A percentile compares a stretch with the other conserved stretches of the same genome.
Evolutionary conservation across 768 basidiomycete genomes (phyloP).

Genomic region (Leccinum sublutescens): DNA sequence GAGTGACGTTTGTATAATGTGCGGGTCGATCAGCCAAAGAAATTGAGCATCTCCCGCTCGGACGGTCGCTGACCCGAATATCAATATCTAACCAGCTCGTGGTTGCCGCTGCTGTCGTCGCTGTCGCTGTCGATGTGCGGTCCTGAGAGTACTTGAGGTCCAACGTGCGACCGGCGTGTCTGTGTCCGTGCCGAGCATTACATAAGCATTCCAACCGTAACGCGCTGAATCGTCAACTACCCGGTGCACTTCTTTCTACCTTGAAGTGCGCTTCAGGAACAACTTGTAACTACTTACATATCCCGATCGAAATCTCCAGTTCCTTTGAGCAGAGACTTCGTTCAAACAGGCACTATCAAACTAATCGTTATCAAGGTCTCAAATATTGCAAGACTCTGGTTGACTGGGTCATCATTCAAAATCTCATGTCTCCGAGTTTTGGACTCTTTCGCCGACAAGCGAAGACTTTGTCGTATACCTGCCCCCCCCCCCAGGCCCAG

Average conservation of each 20-base stretch:
- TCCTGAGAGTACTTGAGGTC: neutral
- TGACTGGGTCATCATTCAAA: too few species aligned
- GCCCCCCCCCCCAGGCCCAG: too few species aligned
- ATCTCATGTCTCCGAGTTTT: too few species aligned
- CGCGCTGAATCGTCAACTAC: neutral
- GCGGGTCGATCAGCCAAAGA: slow-evolving; percentile 26
- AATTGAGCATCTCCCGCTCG: slow-evolving; percentile 26
- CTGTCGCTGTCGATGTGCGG: slow-evolving; percentile 5
- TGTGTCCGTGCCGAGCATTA: slow-evolving; percentile 15
- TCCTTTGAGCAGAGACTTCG: too few species aligned
- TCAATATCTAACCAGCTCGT: slow-evolving; percentile 14
- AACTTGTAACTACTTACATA: too few species aligned
- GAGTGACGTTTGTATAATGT: slow-evolving; percentile 10
- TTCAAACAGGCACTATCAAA: too few species aligned
- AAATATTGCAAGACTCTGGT: too few species aligned
- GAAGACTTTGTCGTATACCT: too few species aligned
- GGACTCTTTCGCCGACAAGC: too few species aligned
- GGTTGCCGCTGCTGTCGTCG: slow-evolving; percentile 8
- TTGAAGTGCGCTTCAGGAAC: too few species aligned
- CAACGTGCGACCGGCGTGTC: slow-evolving; percentile 5
- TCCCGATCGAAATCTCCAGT: neutral
- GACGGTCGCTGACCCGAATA: slow-evolving; percentile 16
- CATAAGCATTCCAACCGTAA: slow-evolving; percentile 19
- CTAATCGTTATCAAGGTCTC: too few species aligned
- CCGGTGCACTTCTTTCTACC: too few species aligned